These are phyloP conservation scores for Talaromyces sp. DNA, from an alignment of 2,329 filamentous ascomycete genomes.

Conservation along the genomic window DNA sequence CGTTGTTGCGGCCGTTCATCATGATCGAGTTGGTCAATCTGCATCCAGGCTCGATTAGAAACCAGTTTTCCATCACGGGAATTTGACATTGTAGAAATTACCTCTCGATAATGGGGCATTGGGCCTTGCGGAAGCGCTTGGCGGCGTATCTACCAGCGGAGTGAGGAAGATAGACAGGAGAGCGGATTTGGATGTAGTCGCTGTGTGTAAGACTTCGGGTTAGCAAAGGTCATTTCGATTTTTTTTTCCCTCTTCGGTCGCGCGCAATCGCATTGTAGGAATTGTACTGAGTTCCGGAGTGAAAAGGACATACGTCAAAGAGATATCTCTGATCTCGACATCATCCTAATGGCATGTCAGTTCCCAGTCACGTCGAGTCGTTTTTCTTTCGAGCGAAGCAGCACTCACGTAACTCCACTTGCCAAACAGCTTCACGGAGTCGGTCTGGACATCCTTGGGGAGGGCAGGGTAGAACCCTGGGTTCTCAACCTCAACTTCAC, in stretches of 20 bases:
- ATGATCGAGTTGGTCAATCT: constrained; percentile 98
- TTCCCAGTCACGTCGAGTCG: neutral
- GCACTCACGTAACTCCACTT: constrained; percentile 73
- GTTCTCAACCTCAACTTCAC: constrained; percentile 89
- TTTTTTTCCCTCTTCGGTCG: neutral
- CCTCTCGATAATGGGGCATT: constrained; percentile 99
- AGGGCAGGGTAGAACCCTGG: constrained; percentile 69
- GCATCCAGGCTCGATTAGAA: neutral
- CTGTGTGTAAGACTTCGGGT: constrained; percentile 48
- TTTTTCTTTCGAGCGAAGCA: neutral
- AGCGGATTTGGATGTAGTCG: constrained; percentile 99
- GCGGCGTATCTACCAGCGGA: constrained; percentile 96
- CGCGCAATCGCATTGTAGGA: neutral
- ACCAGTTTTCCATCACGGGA: neutral
- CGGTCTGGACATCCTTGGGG: constrained; percentile 90
- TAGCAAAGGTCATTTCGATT: constrained; percentile 22
- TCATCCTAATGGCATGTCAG: constrained; percentile 54
- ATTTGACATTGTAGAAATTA: constrained; percentile 4
- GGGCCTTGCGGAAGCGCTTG: constrained; percentile 99
- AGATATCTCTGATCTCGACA: constrained; percentile 99
- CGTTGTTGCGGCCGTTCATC: constrained; percentile 99
- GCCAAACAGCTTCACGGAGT: constrained; percentile 95
- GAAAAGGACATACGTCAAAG: constrained; percentile 79
- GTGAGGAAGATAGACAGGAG: constrained; percentile 98
- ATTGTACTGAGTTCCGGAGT: neutral